phyloP scores from a whole-genome alignment of 176 grass and related monocot genomes.

The Oryza rufipogon region DNA sequence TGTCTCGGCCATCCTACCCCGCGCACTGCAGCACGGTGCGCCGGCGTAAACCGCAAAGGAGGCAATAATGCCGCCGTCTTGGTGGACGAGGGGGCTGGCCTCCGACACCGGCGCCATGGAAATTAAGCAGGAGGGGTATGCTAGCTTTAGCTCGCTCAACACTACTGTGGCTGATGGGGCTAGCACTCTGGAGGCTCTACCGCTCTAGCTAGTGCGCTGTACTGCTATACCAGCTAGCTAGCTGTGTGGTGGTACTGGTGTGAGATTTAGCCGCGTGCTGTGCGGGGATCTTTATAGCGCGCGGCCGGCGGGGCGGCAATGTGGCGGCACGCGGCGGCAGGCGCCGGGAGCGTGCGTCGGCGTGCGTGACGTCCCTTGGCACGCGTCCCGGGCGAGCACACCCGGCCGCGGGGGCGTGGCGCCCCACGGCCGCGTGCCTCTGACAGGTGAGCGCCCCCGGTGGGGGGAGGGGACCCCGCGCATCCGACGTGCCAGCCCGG shows the following conservation, averaged over 20 bases:
- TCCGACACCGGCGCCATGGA: constrained; percentile 43
- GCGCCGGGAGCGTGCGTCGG: constrained; percentile 39
- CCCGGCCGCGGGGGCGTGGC: background rate
- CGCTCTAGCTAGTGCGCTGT: constrained; percentile 24
- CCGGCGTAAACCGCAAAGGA: constrained; percentile 38
- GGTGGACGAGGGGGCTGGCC: constrained; percentile 26
- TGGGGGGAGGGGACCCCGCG: background rate
- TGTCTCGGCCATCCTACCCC: constrained; percentile 43
- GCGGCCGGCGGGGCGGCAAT: constrained; percentile 19
- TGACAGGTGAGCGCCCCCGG: constrained; percentile 34
- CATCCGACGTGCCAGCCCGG: constrained; percentile 9
- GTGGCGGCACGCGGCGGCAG: constrained; percentile 50
- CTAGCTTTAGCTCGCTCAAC: background rate
- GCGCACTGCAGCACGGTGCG: background rate
- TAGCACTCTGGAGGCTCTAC: background rate
- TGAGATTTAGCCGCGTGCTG: constrained; percentile 37
- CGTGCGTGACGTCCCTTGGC: constrained; percentile 39
- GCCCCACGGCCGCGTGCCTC: background rate
- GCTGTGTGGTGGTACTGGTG: constrained; percentile 36
- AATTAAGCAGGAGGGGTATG: background rate
- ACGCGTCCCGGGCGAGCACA: constrained; percentile 2
- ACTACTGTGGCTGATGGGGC: constrained; percentile 8
- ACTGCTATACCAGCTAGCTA: background rate
- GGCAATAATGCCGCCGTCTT: constrained; percentile 54
- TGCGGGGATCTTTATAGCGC: constrained; percentile 57